Base-by-base conservation (phyloP, 1,284 basidiomycete species). In the Microstroma glucosiphilum region DNA sequence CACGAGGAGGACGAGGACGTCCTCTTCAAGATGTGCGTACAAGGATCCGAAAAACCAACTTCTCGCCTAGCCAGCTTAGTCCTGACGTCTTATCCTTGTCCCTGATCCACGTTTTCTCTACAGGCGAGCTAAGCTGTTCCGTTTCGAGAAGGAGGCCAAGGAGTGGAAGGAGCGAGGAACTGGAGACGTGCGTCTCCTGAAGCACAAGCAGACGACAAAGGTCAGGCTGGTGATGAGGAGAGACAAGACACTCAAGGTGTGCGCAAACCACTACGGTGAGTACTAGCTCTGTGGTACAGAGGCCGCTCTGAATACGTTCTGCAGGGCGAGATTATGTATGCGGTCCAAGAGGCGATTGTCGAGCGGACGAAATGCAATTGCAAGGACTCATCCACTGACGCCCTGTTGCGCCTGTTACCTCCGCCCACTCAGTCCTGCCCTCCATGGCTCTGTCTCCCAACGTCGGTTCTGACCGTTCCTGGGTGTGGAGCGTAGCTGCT, bases 161-260 rank as follows among this genome's bases (percentile, higher is more conserved):
- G 93, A 98, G 82, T 99, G 96, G 96, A 98, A 98, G 82, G 93
- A 97, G 82, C 83, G 92, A 53, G 91, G 76, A 25, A 78, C 76
- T 9, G 76, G 76, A 11, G 76, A 78, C 40, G 76, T 78, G 1
- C 71, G 76, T 42, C 62, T 78, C 21, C 67, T 79, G 57, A 83
- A 88, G 77, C 90, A 96, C 84, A 92, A 89, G 82, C 85, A 67
- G 56, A 89, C 88, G 51, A 87, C 88, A 83, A 97, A 96, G 83
- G 85, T 96, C 75, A 87, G 96, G 66, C 86, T 99, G 67, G 92
- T 99, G 79, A 99, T 99, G 96, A 86, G 96, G 82, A 90, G 96
- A 81, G 96, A 99, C 85, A 97, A 97, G 88, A 98, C 96, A 56
- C 85, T 93, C 82, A 98, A 99, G 82, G 93, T 98, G 80, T 98